Evolutionary conservation across 2,329 filamentous ascomycete genomes (phyloP), one percentile per base, ranked within the genome.

Genomic region (Periglandula ipomoeae): DNA sequence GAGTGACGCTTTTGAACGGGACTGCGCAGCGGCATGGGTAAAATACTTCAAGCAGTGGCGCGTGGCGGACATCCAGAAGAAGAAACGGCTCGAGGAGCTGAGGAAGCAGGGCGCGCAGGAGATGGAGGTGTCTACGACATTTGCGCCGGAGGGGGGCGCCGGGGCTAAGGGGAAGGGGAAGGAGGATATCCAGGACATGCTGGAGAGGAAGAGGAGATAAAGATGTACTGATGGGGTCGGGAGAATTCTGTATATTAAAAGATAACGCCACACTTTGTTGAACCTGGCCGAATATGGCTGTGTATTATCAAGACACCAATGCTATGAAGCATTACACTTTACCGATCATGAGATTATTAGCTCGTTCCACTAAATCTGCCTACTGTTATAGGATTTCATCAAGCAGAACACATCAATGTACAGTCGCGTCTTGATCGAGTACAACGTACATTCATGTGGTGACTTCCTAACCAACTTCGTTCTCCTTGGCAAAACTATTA

Each of bases 31-130:
- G 51, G 90, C 89, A 63, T 98, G 93, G 93, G 93, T 96, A 52
- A 89, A 89, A 69, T 97, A 98, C 69, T 98, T 98, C 71, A 96
- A 97, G 74, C 90, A 96, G 69, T 86, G 89, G 70, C 78, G 93
- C 60, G 88, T 97, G 32, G 91, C 94, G 70, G 93, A 98, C 58
- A 78, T 87, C 61, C 87, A 95, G 59, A 89, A 91, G 68, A 84
- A 87, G 61, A 75, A 83, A 68, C 85, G 88, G 22, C 72, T 95
- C 55, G 84, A 85, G 59, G 80, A 81, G 62, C 78, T 95, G 58
- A 76, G 85, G 63, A 76, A 75, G 42, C 84, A 91, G 65, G 85
- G 86, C 54, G 87, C 85, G 11, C 72, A 76, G 54, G 74, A 78
- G 66, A 74, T 87, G 64, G 65, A 66, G 13, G 66, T 70, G 6